A percentile compares a stretch with the other conserved stretches of the same genome.
Evolutionary conservation across 2,329 filamentous ascomycete species (phyloP).

Genomic region (Fusarium caatingaense): DNA sequence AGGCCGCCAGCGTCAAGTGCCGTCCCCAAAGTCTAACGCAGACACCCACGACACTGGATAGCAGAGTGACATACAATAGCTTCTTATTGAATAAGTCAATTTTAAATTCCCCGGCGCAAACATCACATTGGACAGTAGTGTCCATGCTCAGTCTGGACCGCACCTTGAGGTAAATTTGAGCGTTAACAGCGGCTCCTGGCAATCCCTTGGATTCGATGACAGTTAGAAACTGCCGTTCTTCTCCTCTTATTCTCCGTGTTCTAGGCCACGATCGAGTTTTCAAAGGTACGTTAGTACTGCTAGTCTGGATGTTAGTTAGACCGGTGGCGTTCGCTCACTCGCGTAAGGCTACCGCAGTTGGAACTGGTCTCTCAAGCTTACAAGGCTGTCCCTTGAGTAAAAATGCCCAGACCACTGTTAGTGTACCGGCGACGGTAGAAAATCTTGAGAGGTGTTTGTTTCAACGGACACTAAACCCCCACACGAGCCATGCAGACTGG

Average conservation of each 20-base stretch:
- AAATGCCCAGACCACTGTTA: conserved; percentile 32
- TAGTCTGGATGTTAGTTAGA: conserved; percentile 21
- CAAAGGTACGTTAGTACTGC: conserved; percentile 14
- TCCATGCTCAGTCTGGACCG: conserved; percentile 15
- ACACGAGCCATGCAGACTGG: conserved; percentile 32
- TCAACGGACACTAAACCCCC: conserved; percentile 19
- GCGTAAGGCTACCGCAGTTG: conserved; percentile 32
- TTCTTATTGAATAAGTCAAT: conserved; percentile 6
- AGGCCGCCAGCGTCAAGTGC: conserved; percentile 25
- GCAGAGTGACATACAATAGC: conserved; percentile 13
- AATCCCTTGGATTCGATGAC: not conserved
- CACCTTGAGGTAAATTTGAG: not conserved
- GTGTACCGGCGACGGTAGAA: conserved; percentile 12
- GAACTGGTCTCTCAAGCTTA: conserved; percentile 15
- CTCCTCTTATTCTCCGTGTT: conserved; percentile 22
- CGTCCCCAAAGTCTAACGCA: conserved; percentile 11
- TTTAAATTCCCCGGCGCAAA: conserved; percentile 5
- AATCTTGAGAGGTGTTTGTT: conserved; percentile 22
- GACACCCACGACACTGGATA: conserved; percentile 14
- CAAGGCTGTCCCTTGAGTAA: conserved; percentile 41
- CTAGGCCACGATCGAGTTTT: conserved; percentile 38
- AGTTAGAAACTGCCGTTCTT: conserved; percentile 4
- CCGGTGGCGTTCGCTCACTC: conserved; percentile 39
- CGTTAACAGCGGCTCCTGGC: conserved; percentile 5
- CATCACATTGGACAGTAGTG: not conserved